Conservation (phyloP, 371 early-diverging fungal species). For the Mucor velutinosus region DNA sequence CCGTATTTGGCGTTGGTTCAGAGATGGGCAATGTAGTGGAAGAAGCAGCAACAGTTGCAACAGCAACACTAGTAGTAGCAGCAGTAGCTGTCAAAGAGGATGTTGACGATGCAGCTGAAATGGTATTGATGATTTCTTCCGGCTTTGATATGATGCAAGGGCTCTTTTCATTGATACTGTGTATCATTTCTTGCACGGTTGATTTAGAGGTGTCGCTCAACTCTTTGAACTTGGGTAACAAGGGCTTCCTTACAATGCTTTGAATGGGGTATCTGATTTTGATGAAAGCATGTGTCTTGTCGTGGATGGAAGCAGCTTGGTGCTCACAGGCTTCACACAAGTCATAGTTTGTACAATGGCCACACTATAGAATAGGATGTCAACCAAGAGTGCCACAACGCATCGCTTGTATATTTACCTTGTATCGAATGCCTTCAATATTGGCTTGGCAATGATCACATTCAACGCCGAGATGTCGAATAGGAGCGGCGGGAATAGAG, state of each 20-base stretch:
- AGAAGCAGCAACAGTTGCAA: not conserved
- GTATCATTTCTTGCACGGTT: not conserved
- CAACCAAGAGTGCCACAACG: not conserved
- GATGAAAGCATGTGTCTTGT: constrained; percentile 51
- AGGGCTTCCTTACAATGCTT: not conserved
- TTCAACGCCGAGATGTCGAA: constrained; percentile 34
- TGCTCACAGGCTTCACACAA: constrained; percentile 60
- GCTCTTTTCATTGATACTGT: not conserved
- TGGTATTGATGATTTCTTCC: not conserved
- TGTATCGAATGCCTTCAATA: constrained; percentile 56
- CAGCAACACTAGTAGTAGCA: not conserved
- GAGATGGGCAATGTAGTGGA: not conserved
- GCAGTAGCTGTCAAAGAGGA: not conserved
- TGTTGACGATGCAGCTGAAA: not conserved
- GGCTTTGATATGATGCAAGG: not conserved
- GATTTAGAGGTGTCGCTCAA: not conserved
- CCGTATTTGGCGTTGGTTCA: not conserved
- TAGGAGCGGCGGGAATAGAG: constrained; percentile 5
- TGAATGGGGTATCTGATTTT: constrained; percentile 47
- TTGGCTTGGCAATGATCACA: constrained; percentile 52
- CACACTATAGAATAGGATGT: constrained; percentile 44
- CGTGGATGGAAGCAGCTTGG: constrained; percentile 32
- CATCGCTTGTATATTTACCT: constrained; percentile 37
- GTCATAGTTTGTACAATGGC: constrained; percentile 58
- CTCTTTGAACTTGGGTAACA: constrained; percentile 19